Conservation (phyloP, 2,329 filamentous ascomycete species). For the Gaeumannomyces tritici region DNA sequence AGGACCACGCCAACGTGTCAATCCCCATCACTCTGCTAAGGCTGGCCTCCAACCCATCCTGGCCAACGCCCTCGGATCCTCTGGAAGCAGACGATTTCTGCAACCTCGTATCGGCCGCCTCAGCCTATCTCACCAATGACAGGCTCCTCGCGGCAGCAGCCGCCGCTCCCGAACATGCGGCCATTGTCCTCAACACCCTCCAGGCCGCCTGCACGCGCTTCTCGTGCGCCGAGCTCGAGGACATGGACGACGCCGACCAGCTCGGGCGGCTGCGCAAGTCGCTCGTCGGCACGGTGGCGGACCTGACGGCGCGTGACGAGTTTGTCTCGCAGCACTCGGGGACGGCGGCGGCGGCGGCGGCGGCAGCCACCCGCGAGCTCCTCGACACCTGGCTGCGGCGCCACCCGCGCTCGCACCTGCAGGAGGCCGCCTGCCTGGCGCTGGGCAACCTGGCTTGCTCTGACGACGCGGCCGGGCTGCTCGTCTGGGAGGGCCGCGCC, state of each 20-base stretch:
- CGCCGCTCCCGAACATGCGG: not conserved
- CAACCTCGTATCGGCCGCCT: constrained; percentile 38
- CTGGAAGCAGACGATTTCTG: constrained; percentile 46
- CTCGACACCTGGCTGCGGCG: not conserved
- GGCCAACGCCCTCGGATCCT: constrained; percentile 9
- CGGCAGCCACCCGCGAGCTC: not conserved
- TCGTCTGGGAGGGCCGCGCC: constrained; percentile 35
- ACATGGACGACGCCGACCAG: constrained; percentile 35
- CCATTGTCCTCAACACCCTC: not conserved
- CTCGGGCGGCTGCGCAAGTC: constrained; percentile 38
- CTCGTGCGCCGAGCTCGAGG: constrained; percentile 16
- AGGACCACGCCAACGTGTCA: constrained; percentile 28
- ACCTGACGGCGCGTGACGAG: constrained; percentile 30
- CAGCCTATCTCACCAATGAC: constrained; percentile 45
- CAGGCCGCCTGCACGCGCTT: constrained; percentile 33
- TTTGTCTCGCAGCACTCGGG: constrained; percentile 10
- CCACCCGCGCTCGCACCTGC: not conserved
- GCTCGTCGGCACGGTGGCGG: constrained; percentile 40
- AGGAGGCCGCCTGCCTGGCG: constrained; percentile 48
- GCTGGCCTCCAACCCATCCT: constrained; percentile 31
- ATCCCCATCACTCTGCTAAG: constrained; percentile 40
- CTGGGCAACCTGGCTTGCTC: constrained; percentile 54
- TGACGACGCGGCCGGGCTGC: constrained; percentile 39
- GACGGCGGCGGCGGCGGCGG: not conserved
- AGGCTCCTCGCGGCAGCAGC: constrained; percentile 31